A percentile compares a stretch with the other conserved stretches of the same genome.
These are phyloP conservation scores for Cyclotella choctawhatcheeana DNA, from an alignment of 108 stramenopile species.

Conservation along the genomic window DNA sequence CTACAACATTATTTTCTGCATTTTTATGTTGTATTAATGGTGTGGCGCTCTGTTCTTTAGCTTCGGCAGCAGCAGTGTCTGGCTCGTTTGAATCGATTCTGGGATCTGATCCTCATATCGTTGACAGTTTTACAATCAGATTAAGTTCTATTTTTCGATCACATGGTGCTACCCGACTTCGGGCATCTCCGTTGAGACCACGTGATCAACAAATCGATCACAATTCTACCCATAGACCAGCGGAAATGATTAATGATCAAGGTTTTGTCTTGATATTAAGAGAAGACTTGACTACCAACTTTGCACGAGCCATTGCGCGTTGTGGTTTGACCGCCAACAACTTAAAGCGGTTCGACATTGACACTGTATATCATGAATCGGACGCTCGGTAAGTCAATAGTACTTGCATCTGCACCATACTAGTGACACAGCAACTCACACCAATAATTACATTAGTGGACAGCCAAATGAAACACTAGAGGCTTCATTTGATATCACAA, in stretches of 20 bases:
- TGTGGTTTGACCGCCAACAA: slow-evolving; percentile 67
- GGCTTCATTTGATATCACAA: slow-evolving; percentile 86
- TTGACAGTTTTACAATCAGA: slow-evolving; percentile 53
- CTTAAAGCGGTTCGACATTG: slow-evolving; percentile 78
- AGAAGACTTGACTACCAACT: slow-evolving; percentile 73
- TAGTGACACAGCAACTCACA: neutral
- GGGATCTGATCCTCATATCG: slow-evolving; percentile 76
- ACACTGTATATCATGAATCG: slow-evolving; percentile 67
- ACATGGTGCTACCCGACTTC: slow-evolving; percentile 76
- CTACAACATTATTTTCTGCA: neutral
- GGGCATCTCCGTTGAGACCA: slow-evolving; percentile 68
- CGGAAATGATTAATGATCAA: slow-evolving; percentile 67
- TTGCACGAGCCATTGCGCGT: slow-evolving; percentile 77
- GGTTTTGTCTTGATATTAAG: slow-evolving; percentile 43
- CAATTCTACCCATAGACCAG: slow-evolving; percentile 53
- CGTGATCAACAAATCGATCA: slow-evolving; percentile 30
- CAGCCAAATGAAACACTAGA: slow-evolving; percentile 79
- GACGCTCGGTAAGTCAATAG: slow-evolving; percentile 46
- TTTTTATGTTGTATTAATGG: neutral
- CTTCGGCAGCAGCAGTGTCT: neutral
- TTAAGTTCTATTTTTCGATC: slow-evolving; percentile 60
- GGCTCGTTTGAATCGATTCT: slow-evolving; percentile 33
- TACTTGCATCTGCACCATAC: neutral
- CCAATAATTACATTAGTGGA: slow-evolving; percentile 29
- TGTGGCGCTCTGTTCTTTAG: neutral